Base-by-base conservation (phyloP, 805 yeast genomes). In the Pichia californica region DNA sequence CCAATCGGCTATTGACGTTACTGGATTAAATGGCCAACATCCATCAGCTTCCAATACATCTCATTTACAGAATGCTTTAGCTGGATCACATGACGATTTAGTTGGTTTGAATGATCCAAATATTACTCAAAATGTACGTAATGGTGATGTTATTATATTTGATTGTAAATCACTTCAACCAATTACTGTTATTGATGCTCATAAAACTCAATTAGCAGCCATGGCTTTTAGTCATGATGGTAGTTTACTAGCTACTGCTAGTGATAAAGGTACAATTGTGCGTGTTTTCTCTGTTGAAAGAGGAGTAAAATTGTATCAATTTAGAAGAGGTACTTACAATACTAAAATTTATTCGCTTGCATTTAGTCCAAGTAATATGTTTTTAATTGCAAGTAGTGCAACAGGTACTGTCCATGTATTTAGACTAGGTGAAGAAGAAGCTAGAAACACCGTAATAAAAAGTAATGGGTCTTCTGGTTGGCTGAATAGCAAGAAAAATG, bases 401-500 rank as follows among this genome's bases (percentile, higher is more conserved):
- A 87, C 95, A 16, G 94, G 85, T 45, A 93, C 99, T 0, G 95
- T 93, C 15, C 99, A 93, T 60, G 79, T 93, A 20, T 93, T 91
- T 70, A 74, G 88, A 45, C 63, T 89, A 41, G 84, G 79, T 1
- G 78, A 73, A 45, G 67, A 63, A 40, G 68, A 64, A 43, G 62
- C 64, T 1, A 59, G 60, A 21, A 63, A 63, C 46, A 63, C 67
- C 0, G 47, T 41, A n/a, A 21, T 43, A 2, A 49, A 33, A 26
- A 31, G 43, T 13, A 40, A 36, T 8, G 46, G 46, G 31, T 40
- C 51, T 19, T 19, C 44, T 3, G 44, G 52, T 7, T 43, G 49
- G 48, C 20, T 48, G 6, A 38, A 42, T 14, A 27, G 29, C 10
- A 48, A 40, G 26, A 44, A 44, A 8, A 40, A 36, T 32, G 47